Base-by-base conservation (phyloP, 2,329 filamentous ascomycete genomes). In the Xylariaceae sp. region DNA sequence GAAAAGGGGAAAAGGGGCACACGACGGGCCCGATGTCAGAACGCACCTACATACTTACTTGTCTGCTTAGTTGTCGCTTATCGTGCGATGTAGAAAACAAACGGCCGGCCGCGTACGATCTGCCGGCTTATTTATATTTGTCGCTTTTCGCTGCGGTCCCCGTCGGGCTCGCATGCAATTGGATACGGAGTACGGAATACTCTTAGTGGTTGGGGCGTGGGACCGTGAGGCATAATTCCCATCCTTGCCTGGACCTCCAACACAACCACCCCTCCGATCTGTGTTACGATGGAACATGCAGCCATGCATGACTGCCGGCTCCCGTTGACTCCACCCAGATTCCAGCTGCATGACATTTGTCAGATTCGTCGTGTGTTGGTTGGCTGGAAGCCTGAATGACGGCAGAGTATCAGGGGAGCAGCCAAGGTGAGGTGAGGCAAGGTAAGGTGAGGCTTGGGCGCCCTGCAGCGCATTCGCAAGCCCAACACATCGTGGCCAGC, bases 261-360 rank as follows among this genome's bases (percentile, higher is more conserved):
- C 23, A 15, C 49, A 23, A 51, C 49, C 3, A 9, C 51, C 49
- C 45, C 34, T 59, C 53, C 58, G 56, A 61, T 63, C 56, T 58
- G 56, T 61, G 39, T 39, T 49, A 56, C 56, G 51, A 53, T 57
- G 44, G 51, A 23, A 30, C 23, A 54, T 55, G 61, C 35, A 48
- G 55, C 52, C 41, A 56, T 53, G 56, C 45, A 53, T 49, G 34
- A 50, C 58, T 61, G 61, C 56, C 58, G 58, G 54, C 13, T 56
- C 41, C 56, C 58, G 47, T 49, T 10, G 34, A 18, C 58, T 50
- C 53, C 55, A 54, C 58, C 53, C 15, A n/a, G 50, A 49, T 52
- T 51, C 47, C 41, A 13, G 56, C 50, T 53, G 54, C 56, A 52
- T 56, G 56, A 58, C 58, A 63, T 59, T 47, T 58, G 58, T 56